Percentiles rank a stretch among this genome's conserved stretches.
These are phyloP conservation scores for Ajuga reptans DNA, from an alignment of 305 asterid genomes.

Conservation along the genomic window DNA sequence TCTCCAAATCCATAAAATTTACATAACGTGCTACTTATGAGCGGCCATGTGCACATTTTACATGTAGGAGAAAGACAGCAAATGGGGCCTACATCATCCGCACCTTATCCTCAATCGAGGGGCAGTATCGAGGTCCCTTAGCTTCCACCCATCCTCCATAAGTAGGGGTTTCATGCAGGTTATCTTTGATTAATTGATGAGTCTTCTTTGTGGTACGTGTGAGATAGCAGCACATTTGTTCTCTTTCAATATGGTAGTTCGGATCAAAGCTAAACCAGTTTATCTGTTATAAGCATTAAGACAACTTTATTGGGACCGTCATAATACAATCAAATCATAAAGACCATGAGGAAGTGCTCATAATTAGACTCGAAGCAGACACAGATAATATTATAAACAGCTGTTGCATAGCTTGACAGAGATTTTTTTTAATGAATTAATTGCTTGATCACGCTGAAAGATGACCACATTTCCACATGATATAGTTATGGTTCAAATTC, in stretches of 20 bases:
- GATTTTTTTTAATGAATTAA: neutral
- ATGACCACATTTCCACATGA: constrained; percentile 11
- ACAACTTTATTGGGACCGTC: constrained; percentile 13
- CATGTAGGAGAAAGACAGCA: constrained; percentile 7
- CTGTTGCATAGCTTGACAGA: neutral
- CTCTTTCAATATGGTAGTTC: constrained; percentile 67
- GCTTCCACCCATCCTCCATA: constrained; percentile 99
- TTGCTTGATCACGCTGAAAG: constrained; percentile 4
- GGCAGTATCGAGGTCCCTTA: constrained; percentile 99
- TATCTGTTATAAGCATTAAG: constrained; percentile 44
- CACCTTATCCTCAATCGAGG: constrained; percentile 98
- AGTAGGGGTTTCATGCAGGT: constrained; percentile 96
- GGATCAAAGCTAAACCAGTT: constrained; percentile 99
- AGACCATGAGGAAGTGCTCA: neutral
- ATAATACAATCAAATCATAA: neutral
- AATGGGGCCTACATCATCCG: constrained; percentile 7
- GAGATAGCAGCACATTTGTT: constrained; percentile 95
- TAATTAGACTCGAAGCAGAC: constrained; percentile 15
- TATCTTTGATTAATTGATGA: constrained; percentile 76
- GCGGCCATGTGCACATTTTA: neutral
- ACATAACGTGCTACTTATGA: neutral
- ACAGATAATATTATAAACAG: neutral
- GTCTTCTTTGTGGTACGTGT: constrained; percentile 90
- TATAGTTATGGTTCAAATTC: neutral
- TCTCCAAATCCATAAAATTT: constrained; percentile 1